Evolutionary conservation across 2,329 filamentous ascomycete species (phyloP), one percentile per base, ranked within the genome.

Genomic region (Lecanicillium sp.): DNA sequence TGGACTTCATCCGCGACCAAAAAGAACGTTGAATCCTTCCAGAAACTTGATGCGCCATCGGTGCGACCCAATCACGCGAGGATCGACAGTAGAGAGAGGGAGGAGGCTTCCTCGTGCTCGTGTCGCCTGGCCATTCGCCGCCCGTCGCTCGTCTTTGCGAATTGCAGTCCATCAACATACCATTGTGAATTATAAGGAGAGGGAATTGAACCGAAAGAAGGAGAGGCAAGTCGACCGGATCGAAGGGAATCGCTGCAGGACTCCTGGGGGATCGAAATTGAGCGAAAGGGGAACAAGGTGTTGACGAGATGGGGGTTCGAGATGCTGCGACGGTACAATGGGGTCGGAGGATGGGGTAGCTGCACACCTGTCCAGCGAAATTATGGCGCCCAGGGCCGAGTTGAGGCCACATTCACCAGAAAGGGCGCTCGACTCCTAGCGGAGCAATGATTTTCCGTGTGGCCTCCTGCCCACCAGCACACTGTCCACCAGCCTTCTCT

Each of bases 321-420:
- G 22, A 14, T 10, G 27, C 15, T 20, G 33, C 32, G 28, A 33
- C 36, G 40, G 32, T 15, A 33, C 9, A 33, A 33, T 29, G 33
- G 43, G 33, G 39, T 44, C 33, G 34, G n/a, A 40, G 36, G 37
- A 42, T 40, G 38, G 40, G 38, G 25, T 42, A 36, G 29, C 35
- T 32, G 5, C 25, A 13, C 14, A 14, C 19, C 32, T 27, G 28
- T 19, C 20, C 33, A 17, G 27, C 9, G 20, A 56, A 54, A 54
- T 52, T 52, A 48, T 50, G 48, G 52, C 45, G 43, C 45, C 43
- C 43, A 47, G 45, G 44, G 43, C 44, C 46, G 50, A 61, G 57
- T 64, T 64, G 56, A 66, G 62, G 62, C 62, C 62, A 66, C 62
- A 59, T 64, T 64, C 62, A 48, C 61, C 51, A 60, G 54, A 61